A percentile compares a stretch with the other conserved stretches of the same genome.
These are phyloP conservation scores for Malania oleifera DNA, from an alignment of 164 flowering plant species.

Conservation along the genomic window DNA sequence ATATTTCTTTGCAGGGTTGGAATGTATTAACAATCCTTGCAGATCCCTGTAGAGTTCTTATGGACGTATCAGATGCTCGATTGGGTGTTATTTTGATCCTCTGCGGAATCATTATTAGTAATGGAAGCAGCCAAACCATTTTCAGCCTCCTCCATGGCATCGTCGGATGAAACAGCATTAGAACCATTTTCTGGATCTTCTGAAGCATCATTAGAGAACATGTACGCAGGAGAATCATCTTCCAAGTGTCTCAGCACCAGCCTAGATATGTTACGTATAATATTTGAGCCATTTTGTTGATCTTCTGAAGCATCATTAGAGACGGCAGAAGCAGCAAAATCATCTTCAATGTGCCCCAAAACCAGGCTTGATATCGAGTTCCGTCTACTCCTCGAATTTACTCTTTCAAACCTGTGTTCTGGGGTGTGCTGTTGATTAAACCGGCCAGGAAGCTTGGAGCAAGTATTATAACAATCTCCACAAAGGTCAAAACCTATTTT, in stretches of 20 bases:
- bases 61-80: not conserved
- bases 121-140: not conserved
- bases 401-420: slow-evolving; percentile 55
- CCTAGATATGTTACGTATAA: not conserved
- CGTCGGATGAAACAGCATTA: not conserved
- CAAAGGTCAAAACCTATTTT: slow-evolving; percentile 75
- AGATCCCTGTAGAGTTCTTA: no score
- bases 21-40: no score
- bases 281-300: not conserved
- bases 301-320: not conserved
- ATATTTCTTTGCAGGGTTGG: no score
- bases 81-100: slow-evolving; percentile 8
- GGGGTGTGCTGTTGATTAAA: slow-evolving; percentile 87
- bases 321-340: slow-evolving; percentile 4
- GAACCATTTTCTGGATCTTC: slow-evolving; percentile 18
- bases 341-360: slow-evolving; percentile 7
- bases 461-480: slow-evolving; percentile 54
- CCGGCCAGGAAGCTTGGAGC: slow-evolving; percentile 72
- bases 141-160: slow-evolving; percentile 11
- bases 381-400: not conserved
- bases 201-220: not conserved
- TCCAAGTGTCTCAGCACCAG: not conserved
- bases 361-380: slow-evolving; percentile 10
- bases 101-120: slow-evolving; percentile 4
- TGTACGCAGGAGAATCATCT: not conserved